Conservation (phyloP, 495 filamentous ascomycete genomes). For the Talaromyces trachyspermus region DNA sequence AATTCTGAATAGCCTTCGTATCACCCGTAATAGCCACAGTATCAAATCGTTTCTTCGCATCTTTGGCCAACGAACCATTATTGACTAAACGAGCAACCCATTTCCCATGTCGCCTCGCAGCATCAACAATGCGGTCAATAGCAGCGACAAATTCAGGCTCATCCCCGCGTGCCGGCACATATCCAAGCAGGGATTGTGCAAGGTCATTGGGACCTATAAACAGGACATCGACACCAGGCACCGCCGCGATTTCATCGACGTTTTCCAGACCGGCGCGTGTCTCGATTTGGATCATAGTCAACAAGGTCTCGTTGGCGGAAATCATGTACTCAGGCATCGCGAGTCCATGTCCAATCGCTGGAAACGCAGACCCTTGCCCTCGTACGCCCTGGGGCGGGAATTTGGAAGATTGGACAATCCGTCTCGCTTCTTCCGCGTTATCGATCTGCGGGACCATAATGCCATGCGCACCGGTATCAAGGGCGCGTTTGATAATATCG, state of each 20-base stretch:
- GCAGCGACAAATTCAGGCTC: conserved; percentile 27
- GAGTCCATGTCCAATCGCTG: conserved; percentile 18
- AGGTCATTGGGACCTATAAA: conserved; percentile 64
- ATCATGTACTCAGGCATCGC: conserved; percentile 48
- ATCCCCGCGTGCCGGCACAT: conserved; percentile 20
- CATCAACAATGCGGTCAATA: conserved; percentile 23
- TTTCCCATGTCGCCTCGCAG: conserved; percentile 25
- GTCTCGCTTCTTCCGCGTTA: conserved; percentile 57
- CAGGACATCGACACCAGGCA: conserved; percentile 64
- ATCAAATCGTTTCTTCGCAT: conserved; percentile 22
- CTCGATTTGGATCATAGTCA: conserved; percentile 79
- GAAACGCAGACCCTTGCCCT: conserved; percentile 21
- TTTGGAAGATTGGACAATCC: conserved; percentile 46
- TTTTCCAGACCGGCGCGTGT: conserved; percentile 64
- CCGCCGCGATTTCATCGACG: conserved; percentile 62
- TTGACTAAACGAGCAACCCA: conserved; percentile 27
- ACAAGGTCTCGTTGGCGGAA: conserved; percentile 62
- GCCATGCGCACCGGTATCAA: conserved; percentile 50
- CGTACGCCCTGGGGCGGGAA: conserved; percentile 25
- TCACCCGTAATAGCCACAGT: conserved; percentile 29
- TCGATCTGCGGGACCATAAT: conserved; percentile 59
- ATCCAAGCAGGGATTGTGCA: conserved; percentile 18
- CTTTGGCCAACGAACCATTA: conserved; percentile 20
- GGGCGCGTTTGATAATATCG: conserved; percentile 40
- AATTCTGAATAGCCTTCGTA: conserved; percentile 30